Evolutionary conservation across 129 eudicot species (phyloP), one percentile per base, ranked within the genome.

Genomic region (Escallonia herrerae): DNA sequence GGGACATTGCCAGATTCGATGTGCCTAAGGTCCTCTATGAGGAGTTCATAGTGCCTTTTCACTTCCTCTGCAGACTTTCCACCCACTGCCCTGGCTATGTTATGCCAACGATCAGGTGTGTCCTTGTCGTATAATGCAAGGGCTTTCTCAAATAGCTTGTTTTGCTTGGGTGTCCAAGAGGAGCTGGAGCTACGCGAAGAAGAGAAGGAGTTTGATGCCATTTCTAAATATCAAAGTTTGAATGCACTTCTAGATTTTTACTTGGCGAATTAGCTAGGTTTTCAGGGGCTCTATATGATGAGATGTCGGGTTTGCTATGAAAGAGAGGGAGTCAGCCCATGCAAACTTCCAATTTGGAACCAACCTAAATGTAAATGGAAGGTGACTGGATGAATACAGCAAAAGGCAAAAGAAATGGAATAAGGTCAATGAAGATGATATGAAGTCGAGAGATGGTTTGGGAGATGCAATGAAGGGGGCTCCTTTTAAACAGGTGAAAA

Each of bases 1-100:
- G 94, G 86, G 50, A 85, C 71, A 49, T 72, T 77, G 12, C 90
- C 87, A 37, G 83, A 77, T 77, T 89, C 96, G 58, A 89, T 83
- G 63, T 74, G 81, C 69, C 62, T 74, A 64, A 86, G 75, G 62
- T 89, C 96, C 72, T 86, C 79, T 2, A 85, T 52, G 43, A 89
- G 95, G 67, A 81, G 50, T 53, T 80, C 82, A 58, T 89, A 89
- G 77, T 83, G 96, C 72, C 76, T 68, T 73, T 85, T 89, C 62
- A 89, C 96, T 77, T 89, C 84, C 64, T 89, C 87, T 8, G 69
- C 80, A 15, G 96, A 83, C 73, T 89, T 89, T 10, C 82, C 95
- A 67, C 82, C 95, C 5, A 89, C 95, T 0, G 81, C 82, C 60
- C 65, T 76, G 12, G 94, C 96, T 65, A 85, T 70, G 43, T 80